Base-by-base conservation (phyloP, 257 asterid species). In the Anisodus tanguticus region DNA sequence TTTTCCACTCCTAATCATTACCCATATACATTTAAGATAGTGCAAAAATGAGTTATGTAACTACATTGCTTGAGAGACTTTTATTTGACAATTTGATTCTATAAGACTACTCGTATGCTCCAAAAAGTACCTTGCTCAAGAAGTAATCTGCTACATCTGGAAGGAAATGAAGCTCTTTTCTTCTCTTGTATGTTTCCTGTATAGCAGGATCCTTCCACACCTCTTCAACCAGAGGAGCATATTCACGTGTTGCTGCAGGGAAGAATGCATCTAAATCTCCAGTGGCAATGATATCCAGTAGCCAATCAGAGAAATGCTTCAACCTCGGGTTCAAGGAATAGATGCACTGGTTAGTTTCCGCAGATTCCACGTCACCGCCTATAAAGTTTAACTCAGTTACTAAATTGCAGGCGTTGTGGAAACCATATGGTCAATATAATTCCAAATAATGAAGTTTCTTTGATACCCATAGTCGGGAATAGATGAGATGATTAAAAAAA, bases 181-280 rank as follows among this genome's bases (percentile, higher is more conserved):
- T 94, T 88, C 98, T 94, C 83, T 84, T 88, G 84, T 89, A 95
- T 1, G 98, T 91, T 88, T 90, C 98, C 83, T 94, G 98, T 79
- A 95, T 90, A 63, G 99, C 98, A 81, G 92, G 93, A 91, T 74
- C 80, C 80, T 74, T 49, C 80, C 80, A 74, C 11, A 19, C 80
- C 59, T 74, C 60, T 74, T 74, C 80, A 74, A 74, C 80, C 41
- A 74, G 80, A 51, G 60, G 60, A 74, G 60, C 80, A 49, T 72
- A 47, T 22, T 74, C 80, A 47, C 19, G 80, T 74, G 80, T 72
- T 74, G 80, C 80, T 47, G 80, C 80, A 47, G 80, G 80, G 5
- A 95, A 95, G 85, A 93, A 94, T 26, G 98, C 94, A 87, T 95
- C 99, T 89, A 95, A 88, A 91, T 93, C 99, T 82, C 99, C 80